A percentile compares a stretch with the other conserved stretches of the same genome.
Conservation (phyloP, 768 basidiomycete species). For the Dacryopinax spathularia region DNA sequence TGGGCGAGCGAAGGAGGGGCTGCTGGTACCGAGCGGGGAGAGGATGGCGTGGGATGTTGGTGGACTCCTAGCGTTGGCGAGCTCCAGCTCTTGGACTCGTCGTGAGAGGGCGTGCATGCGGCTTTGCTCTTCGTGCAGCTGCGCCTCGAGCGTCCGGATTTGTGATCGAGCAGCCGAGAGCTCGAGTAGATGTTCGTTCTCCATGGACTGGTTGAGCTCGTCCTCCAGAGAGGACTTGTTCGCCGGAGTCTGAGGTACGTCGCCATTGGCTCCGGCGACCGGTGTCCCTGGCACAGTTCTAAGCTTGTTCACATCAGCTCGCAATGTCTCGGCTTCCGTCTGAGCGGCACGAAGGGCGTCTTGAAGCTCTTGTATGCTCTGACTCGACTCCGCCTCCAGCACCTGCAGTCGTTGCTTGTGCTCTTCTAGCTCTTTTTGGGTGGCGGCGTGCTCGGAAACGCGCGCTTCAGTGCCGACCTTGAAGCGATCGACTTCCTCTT, state of each 20-base stretch:
- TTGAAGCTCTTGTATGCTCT: slow-evolving; percentile 37
- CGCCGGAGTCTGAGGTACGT: not conserved
- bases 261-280: not conserved
- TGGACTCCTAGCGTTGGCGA: slow-evolving; percentile 22
- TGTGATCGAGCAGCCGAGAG: slow-evolving; percentile 66
- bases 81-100: slow-evolving; percentile 50
- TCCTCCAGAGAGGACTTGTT: slow-evolving; percentile 37
- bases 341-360: slow-evolving; percentile 50
- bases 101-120: slow-evolving; percentile 52
- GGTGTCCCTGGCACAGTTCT: not conserved
- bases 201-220: slow-evolving; percentile 55
- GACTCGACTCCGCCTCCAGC: slow-evolving; percentile 25
- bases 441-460: slow-evolving; percentile 31
- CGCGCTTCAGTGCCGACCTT: slow-evolving; percentile 23
- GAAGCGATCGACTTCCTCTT: slow-evolving; percentile 47
- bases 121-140: slow-evolving; percentile 59
- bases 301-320: slow-evolving; percentile 34
- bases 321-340: slow-evolving; percentile 57
- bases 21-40: not conserved
- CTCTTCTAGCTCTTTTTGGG: slow-evolving; percentile 38
- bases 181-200: slow-evolving; percentile 66
- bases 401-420: slow-evolving; percentile 20
- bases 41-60: not conserved
- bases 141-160: slow-evolving; percentile 60
- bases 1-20: slow-evolving; percentile 22